Conservation (phyloP, 169 alveolate species). For the Cryptosporidium sp. region DNA sequence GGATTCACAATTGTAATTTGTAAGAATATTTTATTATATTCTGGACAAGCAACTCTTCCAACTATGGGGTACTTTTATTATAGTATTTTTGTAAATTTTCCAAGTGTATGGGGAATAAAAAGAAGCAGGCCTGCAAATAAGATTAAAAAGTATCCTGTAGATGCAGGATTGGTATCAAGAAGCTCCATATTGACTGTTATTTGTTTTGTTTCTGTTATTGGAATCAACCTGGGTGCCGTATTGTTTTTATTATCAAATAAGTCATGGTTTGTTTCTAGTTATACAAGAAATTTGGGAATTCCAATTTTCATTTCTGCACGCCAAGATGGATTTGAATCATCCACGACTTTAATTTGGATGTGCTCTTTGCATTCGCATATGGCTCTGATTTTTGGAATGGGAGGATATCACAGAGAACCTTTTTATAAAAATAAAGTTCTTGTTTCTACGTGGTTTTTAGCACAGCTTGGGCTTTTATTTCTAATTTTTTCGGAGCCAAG, state of each 20-base stretch:
- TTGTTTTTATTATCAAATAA: slow-evolving; percentile 37
- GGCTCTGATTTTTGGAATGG: slow-evolving; percentile 59
- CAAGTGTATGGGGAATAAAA: slow-evolving; percentile 65
- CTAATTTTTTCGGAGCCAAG: slow-evolving; percentile 30
- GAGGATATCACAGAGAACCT: slow-evolving; percentile 68
- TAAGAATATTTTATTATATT: slow-evolving; percentile 49
- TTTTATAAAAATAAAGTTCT: slow-evolving; percentile 54
- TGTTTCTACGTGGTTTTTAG: slow-evolving; percentile 15
- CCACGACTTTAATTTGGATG: slow-evolving; percentile 50
- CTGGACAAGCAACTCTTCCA: slow-evolving; percentile 63
- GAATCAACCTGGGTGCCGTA: background rate
- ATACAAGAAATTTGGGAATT: slow-evolving; percentile 19
- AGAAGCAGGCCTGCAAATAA: slow-evolving; percentile 36
- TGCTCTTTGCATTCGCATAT: slow-evolving; percentile 64
- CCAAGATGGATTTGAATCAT: slow-evolving; percentile 73
- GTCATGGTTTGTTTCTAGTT: slow-evolving; percentile 54
- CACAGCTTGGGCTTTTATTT: slow-evolving; percentile 44
- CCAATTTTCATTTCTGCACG: slow-evolving; percentile 34
- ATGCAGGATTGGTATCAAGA: slow-evolving; percentile 15
- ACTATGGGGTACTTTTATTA: slow-evolving; percentile 65
- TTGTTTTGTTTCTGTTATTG: slow-evolving; percentile 25
- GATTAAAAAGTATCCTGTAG: slow-evolving; percentile 32
- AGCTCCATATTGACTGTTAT: slow-evolving; percentile 8
- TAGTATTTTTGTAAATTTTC: slow-evolving; percentile 49
- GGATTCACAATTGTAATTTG: slow-evolving; percentile 44